Base-by-base conservation (phyloP, 352 stramenopile species). In the Globisporangium middletonii region DNA sequence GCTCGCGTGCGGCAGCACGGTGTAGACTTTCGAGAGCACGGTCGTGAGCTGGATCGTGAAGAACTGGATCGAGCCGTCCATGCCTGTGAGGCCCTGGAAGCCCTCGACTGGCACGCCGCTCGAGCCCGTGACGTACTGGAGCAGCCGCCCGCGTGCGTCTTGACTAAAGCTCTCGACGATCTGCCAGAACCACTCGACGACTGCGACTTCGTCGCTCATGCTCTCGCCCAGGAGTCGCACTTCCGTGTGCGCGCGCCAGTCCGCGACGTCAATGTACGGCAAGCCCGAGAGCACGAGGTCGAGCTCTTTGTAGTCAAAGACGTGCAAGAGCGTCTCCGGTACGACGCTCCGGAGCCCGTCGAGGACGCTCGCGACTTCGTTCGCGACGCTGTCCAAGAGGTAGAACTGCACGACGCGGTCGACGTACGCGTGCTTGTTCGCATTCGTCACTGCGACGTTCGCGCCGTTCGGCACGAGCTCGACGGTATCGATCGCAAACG, bases 261-360 rank as follows among this genome's bases (percentile, higher is more conserved):
- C 92, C 13, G 65, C 65, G 13, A 97, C 65, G 59, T 97, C 87
- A 51, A 98, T 95, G 35, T 79, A 55, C 3, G 70, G 56, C 43
- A 96, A 60, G 1, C 85, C 85, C 2, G 79, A 89, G 8, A 94
- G 54, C 38, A 94, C 46, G 13, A 94, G 57, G n/a, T 92, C 84
- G 1, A 99, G 73, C 74, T 99, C 96, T 73, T 98, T 96, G 71
- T 97, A 98, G 66, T 99, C 97, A 65, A 99, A 99, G 12, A 99
- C 75, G 45, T 97, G 95, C 11, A 99, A 76, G 19, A 98, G 70
- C n/a, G 89, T 83, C 60, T 98, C 92, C 2, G 92, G 96, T 18
- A 99, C 84, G 16, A 99, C 85, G 57, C 97, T 96, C 58, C 94
- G 97, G 49, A 99, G 93, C 15, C 97, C 85, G 4, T 80, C 67